Base-by-base conservation (phyloP, 1,284 basidiomycete genomes). In the Austroboletus niveus region DNA sequence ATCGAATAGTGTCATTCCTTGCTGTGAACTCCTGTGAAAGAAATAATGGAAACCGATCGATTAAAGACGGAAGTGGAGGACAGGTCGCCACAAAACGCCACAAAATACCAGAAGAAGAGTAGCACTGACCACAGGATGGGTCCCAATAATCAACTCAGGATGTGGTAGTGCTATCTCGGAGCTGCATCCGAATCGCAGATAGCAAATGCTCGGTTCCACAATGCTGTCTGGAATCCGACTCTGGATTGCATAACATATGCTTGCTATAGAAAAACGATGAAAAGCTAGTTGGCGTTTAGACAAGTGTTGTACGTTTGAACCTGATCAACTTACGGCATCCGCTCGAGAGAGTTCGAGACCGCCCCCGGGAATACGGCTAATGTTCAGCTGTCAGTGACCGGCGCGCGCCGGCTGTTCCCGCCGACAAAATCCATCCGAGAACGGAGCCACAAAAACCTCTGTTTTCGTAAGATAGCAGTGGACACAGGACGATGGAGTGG, bases 1-100 rank as follows among this genome's bases (percentile, higher is more conserved):
- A 22, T 20, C 8, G 3, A 2, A 14, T 30, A 36, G 24, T 6
- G 8, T 30, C n/a, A 32, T 42, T 24, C 8, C 8, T 42, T 63
- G 62, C 64, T 63, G 55, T 65, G 20, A 45, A 38, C 38, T 64
- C 51, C 62, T 63, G 60, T 66, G 40, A 43, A 49, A 49, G 51
- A 30, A 65, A 49, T 49, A 30, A 65, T 54, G 54, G 50, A 57
- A 54, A 15, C 17, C 7, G 20, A 45, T 36, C 45, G 46, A 38
- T 51, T 2, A 36, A 11, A 34, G 22, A 4, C 40, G 15, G 27
- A 42, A 54, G 59, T 51, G 51, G 51, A 62, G 62, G 53, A 44
- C 36, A 32, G 31, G 34, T 38, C 57, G 27, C 30, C 17, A 45
- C 9, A 41, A 42, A 32, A 51, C 57, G 27, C 30, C 17, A 45